A percentile compares a stretch with the other conserved stretches of the same genome.
Evolutionary conservation across 345 rosid species (phyloP).

Genomic region (Brassica carinata): DNA sequence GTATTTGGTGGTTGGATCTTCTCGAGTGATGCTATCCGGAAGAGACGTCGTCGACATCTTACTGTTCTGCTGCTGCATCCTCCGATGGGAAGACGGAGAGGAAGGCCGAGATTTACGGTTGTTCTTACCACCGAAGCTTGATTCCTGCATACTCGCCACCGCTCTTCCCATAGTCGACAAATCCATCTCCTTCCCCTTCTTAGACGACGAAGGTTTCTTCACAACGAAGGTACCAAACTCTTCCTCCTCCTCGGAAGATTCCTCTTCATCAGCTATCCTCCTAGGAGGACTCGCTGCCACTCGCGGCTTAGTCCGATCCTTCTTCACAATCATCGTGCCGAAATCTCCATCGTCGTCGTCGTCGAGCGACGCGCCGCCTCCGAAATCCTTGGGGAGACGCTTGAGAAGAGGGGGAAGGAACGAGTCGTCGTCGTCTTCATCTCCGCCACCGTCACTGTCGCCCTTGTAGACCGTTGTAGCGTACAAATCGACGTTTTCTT

Average conservation of each 20-base stretch:
- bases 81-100: conserved; percentile 47
- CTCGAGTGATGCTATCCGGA: conserved; percentile 80
- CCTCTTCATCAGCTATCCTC: conserved; percentile 34
- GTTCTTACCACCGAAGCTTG: conserved; percentile 64
- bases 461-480: conserved; percentile 57
- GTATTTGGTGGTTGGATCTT: conserved; percentile 93
- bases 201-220: conserved; percentile 45
- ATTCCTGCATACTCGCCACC: conserved; percentile 67
- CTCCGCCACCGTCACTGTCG: conserved; percentile 39
- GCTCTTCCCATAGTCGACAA: conserved; percentile 61
- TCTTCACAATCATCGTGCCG: no score
- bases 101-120: conserved; percentile 46
- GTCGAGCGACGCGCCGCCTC: conserved; percentile 58
- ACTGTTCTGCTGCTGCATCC: conserved; percentile 49
- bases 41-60: conserved; percentile 82
- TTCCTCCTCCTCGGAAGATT: conserved; percentile 48
- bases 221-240: conserved; percentile 87
- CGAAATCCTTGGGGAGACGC: conserved; percentile 89
- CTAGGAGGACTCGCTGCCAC: conserved; percentile 40
- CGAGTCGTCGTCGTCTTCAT: conserved; percentile 52
- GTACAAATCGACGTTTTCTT: conserved; percentile 48
- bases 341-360: no score
- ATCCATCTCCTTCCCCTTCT: conserved; percentile 39
- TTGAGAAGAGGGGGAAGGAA: conserved; percentile 86
- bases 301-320: conserved; percentile 35